Conservation (phyloP, 2,329 filamentous ascomycete genomes). For the Fusarium caatingaense region DNA sequence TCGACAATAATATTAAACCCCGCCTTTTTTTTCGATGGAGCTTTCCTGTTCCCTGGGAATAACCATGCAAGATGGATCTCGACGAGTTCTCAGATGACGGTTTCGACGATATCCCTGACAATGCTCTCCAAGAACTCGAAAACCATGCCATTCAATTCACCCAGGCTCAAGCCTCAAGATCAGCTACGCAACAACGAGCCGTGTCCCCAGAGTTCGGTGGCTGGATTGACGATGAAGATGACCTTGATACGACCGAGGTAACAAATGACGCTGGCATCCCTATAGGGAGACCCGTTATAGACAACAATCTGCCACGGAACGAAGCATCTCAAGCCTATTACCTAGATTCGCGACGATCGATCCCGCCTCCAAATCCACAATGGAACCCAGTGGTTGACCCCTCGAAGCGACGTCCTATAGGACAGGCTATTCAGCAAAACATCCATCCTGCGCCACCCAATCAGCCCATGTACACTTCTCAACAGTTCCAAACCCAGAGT, state of each 20-base stretch:
- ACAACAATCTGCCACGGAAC: constrained; percentile 52
- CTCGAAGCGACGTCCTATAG: constrained; percentile 32
- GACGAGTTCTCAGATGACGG: constrained; percentile 74
- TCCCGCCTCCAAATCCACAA: constrained; percentile 52
- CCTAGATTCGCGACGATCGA: constrained; percentile 41
- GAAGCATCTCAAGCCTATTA: constrained; percentile 42
- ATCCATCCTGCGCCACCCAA: constrained; percentile 29
- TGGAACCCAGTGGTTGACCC: constrained; percentile 53
- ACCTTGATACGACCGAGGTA: constrained; percentile 69
- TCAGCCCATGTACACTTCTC: constrained; percentile 46
- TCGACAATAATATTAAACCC: constrained; percentile 5
- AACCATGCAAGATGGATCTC: constrained; percentile 52
- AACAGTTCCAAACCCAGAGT: constrained; percentile 48
- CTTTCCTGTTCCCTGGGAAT: background rate
- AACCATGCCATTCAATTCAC: constrained; percentile 71
- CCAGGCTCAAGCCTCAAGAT: constrained; percentile 52
- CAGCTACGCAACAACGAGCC: constrained; percentile 40
- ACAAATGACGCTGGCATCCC: constrained; percentile 60
- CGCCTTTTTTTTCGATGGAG: constrained; percentile 42
- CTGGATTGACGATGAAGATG: constrained; percentile 64
- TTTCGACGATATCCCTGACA: constrained; percentile 69
- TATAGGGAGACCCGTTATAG: constrained; percentile 51
- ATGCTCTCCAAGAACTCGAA: constrained; percentile 71
- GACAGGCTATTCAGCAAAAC: constrained; percentile 30
- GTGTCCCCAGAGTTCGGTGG: constrained; percentile 52